A percentile compares a stretch with the other conserved stretches of the same genome.
phyloP scores from a whole-genome alignment of 306 rosid species.

The Nissolia schottii region DNA sequence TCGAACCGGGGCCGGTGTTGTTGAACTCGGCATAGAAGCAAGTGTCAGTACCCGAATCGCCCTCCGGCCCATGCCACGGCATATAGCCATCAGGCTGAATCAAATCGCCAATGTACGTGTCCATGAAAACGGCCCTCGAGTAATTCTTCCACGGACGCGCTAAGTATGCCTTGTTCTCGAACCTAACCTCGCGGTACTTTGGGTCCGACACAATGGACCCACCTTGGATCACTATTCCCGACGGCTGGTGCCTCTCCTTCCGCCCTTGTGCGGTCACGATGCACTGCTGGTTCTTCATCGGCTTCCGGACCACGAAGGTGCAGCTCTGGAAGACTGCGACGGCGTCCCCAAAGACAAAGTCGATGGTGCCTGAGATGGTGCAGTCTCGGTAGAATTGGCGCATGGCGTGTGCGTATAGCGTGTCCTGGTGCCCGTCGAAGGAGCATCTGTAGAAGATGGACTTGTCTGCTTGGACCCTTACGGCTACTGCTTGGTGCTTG shows the following conservation, averaged over 20 bases:
- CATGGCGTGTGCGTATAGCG: conserved; percentile 54
- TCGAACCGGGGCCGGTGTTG: conserved; percentile 59
- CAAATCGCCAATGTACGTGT: conserved; percentile 41
- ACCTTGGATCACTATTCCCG: conserved; percentile 51
- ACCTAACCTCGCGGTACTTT: background rate
- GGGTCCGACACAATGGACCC: conserved; percentile 29
- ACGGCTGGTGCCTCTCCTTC: conserved; percentile 46
- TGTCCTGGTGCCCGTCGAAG: conserved; percentile 69
- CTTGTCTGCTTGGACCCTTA: conserved; percentile 62
- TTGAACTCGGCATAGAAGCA: conserved; percentile 52
- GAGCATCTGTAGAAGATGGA: conserved; percentile 53
- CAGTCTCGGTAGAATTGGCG: conserved; percentile 80
- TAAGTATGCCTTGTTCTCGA: conserved; percentile 28
- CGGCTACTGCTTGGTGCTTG: conserved; percentile 72
- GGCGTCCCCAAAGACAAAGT: conserved; percentile 68
- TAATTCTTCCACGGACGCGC: conserved; percentile 74
- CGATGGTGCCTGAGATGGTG: conserved; percentile 66
- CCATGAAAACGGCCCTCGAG: conserved; percentile 66
- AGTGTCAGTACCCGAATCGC: conserved; percentile 10
- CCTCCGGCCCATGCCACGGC: conserved; percentile 50
- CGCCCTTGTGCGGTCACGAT: conserved; percentile 78
- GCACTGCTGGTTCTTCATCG: conserved; percentile 47
- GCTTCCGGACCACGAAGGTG: conserved; percentile 53
- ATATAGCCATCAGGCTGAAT: conserved; percentile 57
- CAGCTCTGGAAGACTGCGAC: conserved; percentile 60